A percentile compares a stretch with the other conserved stretches of the same genome.
Evolutionary conservation across 805 yeast species (phyloP).

Genomic region (Jamesozyma hellenica): DNA sequence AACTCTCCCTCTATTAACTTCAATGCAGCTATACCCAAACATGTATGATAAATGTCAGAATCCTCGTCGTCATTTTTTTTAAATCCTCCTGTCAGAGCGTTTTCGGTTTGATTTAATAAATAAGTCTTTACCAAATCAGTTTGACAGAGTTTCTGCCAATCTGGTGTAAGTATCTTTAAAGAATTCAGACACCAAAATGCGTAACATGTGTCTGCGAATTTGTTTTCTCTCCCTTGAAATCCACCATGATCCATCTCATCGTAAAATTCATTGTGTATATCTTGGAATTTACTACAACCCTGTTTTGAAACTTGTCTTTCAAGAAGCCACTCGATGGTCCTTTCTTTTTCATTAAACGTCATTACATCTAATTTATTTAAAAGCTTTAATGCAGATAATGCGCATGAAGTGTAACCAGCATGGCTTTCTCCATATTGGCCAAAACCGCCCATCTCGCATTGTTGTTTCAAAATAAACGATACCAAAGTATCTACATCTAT

Average conservation of each 20-base stretch:
- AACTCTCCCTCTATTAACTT: conserved; percentile 29
- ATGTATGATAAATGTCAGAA: conserved; percentile 66
- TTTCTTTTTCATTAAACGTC: conserved; percentile 18
- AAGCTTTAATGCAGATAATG: conserved; percentile 49
- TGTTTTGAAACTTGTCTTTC: conserved; percentile 43
- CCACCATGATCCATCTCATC: conserved; percentile 59
- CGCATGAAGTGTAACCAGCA: conserved; percentile 83
- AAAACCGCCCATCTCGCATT: conserved; percentile 60
- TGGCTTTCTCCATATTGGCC: conserved; percentile 62
- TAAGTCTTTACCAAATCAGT: conserved; percentile 31
- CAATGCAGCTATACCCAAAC: conserved; percentile 48
- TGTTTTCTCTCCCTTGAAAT: conserved; percentile 79
- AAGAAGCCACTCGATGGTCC: conserved; percentile 48
- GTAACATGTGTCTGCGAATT: conserved; percentile 79
- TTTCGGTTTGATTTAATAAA: conserved; percentile 49
- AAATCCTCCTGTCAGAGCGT: conserved; percentile 64
- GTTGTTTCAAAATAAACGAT: conserved; percentile 30
- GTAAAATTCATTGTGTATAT: conserved; percentile 27
- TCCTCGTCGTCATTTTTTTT: conserved; percentile 51
- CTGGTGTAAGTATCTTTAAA: conserved; percentile 34
- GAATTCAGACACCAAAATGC: conserved; percentile 73
- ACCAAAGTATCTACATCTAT: conserved; percentile 36
- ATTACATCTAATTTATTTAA: conserved; percentile 23
- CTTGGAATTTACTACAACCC: conserved; percentile 15
- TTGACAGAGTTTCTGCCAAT: conserved; percentile 9